A percentile compares a stretch with the other conserved stretches of the same genome.
Evolutionary conservation across 2,329 filamentous ascomycete genomes (phyloP).

Genomic region (Neonectria ditissima): DNA sequence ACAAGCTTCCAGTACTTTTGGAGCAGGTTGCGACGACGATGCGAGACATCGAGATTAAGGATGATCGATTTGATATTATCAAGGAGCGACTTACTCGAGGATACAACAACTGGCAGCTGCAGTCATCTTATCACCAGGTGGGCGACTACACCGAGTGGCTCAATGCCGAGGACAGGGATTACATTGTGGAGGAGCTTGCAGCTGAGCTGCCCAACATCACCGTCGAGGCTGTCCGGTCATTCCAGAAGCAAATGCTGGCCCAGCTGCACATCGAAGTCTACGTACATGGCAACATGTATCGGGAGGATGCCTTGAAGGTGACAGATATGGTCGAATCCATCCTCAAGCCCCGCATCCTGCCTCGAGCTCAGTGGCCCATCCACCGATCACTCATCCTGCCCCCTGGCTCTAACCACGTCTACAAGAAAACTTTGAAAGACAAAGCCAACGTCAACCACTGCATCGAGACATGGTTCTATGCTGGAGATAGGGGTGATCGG

Average conservation of each 20-base stretch:
- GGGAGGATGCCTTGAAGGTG: constrained; percentile 88
- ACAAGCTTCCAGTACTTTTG: constrained; percentile 90
- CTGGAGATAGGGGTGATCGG: constrained; percentile 78
- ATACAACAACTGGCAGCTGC: constrained; percentile 88
- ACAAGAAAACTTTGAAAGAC: constrained; percentile 83
- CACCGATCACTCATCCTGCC: constrained; percentile 82
- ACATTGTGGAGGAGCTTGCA: constrained; percentile 82
- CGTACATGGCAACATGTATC: constrained; percentile 92
- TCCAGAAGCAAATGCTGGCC: constrained; percentile 82
- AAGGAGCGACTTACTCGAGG: constrained; percentile 84
- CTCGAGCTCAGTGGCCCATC: constrained; percentile 83
- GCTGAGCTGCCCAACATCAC: constrained; percentile 82
- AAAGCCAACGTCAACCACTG: constrained; percentile 91
- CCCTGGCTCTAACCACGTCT: constrained; percentile 84
- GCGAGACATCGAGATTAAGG: constrained; percentile 83
- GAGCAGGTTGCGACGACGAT: constrained; percentile 90
- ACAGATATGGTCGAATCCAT: constrained; percentile 85
- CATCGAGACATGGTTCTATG: constrained; percentile 80
- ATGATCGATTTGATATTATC: constrained; percentile 91
- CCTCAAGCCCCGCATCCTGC: constrained; percentile 79
- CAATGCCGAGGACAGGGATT: constrained; percentile 76
- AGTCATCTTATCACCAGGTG: constrained; percentile 90
- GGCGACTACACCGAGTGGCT: constrained; percentile 86
- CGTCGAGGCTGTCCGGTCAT: constrained; percentile 77
- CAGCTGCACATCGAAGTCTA: constrained; percentile 91